Conservation (phyloP, 2,329 filamentous ascomycete species). For the Aaosphaeria arxii region DNA sequence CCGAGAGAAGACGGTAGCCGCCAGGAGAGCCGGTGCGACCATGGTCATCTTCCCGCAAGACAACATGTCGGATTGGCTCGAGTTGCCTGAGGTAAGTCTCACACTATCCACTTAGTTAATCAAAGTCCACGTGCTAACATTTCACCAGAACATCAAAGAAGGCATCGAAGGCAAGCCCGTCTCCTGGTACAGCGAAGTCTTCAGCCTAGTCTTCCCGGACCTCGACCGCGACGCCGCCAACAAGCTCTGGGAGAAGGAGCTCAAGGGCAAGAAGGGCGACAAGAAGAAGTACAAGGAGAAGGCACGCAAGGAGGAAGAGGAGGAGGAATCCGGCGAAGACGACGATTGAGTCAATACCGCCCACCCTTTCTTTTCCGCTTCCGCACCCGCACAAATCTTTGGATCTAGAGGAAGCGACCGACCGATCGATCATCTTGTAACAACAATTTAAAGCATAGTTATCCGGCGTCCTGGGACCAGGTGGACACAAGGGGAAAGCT, state of each 20-base stretch:
- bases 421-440: too few relatives aligned
- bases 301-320: slow-evolving; percentile 45
- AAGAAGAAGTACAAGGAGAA: slow-evolving; percentile 29
- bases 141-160: slow-evolving; percentile 87
- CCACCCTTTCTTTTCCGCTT: too few relatives aligned
- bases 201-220: slow-evolving; percentile 82
- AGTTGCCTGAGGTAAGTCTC: slow-evolving; percentile 81
- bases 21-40: slow-evolving; percentile 84
- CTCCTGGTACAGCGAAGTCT: slow-evolving; percentile 92
- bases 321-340: slow-evolving; percentile 34
- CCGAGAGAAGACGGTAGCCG: slow-evolving; percentile 95
- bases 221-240: slow-evolving; percentile 73
- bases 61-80: slow-evolving; percentile 95
- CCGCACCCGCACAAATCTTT: too few relatives aligned
- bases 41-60: slow-evolving; percentile 94
- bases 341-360: slow-evolving; percentile 9
- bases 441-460: too few relatives aligned
- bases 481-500: too few relatives aligned
- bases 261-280: slow-evolving; percentile 41
- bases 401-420: too few relatives aligned
- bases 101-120: background rate
- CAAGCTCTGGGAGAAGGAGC: slow-evolving; percentile 64
- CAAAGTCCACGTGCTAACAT: slow-evolving; percentile 5
- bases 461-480: too few relatives aligned
- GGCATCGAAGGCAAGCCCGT: slow-evolving; percentile 89